These are phyloP conservation scores for Suillus occidentalis DNA, from an alignment of 768 basidiomycete species.

Conservation along the genomic window DNA sequence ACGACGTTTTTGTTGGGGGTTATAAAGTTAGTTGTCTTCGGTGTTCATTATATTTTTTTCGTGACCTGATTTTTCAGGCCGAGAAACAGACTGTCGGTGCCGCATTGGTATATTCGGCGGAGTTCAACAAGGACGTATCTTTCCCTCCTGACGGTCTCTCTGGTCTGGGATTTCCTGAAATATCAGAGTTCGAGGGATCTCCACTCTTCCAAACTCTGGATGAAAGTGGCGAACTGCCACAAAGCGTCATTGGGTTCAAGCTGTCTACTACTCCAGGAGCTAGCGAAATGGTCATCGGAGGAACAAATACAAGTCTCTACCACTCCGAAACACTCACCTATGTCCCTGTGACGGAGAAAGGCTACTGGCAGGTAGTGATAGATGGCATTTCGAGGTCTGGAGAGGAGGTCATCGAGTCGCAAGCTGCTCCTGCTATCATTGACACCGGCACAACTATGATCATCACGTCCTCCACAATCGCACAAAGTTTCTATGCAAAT, in stretches of 20 bases:
- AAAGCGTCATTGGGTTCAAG: conserved; percentile 45
- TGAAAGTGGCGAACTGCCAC: conserved; percentile 20
- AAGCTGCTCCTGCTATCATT: conserved; percentile 25
- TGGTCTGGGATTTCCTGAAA: conserved; percentile 40
- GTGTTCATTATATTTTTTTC: background rate
- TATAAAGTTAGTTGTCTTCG: conserved; percentile 23
- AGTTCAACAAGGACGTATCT: conserved; percentile 18
- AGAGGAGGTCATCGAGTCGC: background rate
- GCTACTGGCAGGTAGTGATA: conserved; percentile 38
- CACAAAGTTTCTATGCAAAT: conserved; percentile 21
- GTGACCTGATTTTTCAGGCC: conserved; percentile 22
- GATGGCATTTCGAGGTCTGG: conserved; percentile 14
- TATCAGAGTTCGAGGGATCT: conserved; percentile 32
- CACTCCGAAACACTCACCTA: conserved; percentile 30
- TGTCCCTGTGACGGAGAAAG: conserved; percentile 24
- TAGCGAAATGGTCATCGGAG: conserved; percentile 24
- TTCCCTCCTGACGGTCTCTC: conserved; percentile 38
- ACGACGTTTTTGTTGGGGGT: conserved; percentile 37
- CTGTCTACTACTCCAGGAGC: conserved; percentile 28
- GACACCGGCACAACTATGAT: conserved; percentile 33
- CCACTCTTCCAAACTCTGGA: conserved; percentile 45
- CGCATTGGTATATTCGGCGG: conserved; percentile 30
- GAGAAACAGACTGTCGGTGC: conserved; percentile 37
- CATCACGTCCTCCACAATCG: conserved; percentile 17
- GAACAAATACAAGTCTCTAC: conserved; percentile 39